Conservation (phyloP, 192 early-diverging fungal genomes). For the Dispira parvispora region DNA sequence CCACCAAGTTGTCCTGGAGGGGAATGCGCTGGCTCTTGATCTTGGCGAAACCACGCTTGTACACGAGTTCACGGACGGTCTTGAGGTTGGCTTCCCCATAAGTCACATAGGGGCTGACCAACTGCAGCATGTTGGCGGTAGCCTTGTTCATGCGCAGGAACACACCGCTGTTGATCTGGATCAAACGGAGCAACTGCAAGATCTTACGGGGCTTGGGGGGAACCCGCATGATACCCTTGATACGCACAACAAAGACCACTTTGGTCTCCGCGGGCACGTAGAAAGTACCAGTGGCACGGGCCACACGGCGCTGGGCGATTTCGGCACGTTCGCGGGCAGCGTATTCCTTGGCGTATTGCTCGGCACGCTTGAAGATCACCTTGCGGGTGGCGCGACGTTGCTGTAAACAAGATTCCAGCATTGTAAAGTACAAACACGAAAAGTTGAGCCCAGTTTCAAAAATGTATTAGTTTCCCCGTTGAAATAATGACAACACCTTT, state of each 20-base stretch:
- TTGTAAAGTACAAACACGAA: conserved; percentile 2
- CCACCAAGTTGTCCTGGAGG: conserved; percentile 89
- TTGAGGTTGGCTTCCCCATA: conserved; percentile 94
- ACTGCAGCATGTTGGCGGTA: conserved; percentile 92
- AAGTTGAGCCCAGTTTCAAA: conserved; percentile 5
- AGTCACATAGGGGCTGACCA: conserved; percentile 90
- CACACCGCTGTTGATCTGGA: conserved; percentile 98
- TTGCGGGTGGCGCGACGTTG: conserved; percentile 54
- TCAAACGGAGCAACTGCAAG: conserved; percentile 93
- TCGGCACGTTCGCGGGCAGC: conserved; percentile 70
- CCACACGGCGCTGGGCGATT: conserved; percentile 84
- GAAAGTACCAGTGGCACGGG: conserved; percentile 78
- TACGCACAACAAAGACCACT: conserved; percentile 95
- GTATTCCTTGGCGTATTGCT: conserved; percentile 98
- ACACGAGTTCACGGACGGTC: conserved; percentile 96
- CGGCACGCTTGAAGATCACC: conserved; percentile 98
- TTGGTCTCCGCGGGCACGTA: conserved; percentile 93
- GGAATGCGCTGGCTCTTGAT: conserved; percentile 94
- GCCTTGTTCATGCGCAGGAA: conserved; percentile 94
- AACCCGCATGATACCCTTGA: conserved; percentile 99
- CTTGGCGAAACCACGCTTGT: conserved; percentile 99
- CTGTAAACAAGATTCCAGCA: conserved; percentile 15
- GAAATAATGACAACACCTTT: not conserved
- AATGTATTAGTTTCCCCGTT: not conserved
- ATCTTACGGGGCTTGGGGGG: conserved; percentile 99